Conservation (phyloP, 2,329 filamentous ascomycete genomes). For the Phialocephala subalpina region DNA sequence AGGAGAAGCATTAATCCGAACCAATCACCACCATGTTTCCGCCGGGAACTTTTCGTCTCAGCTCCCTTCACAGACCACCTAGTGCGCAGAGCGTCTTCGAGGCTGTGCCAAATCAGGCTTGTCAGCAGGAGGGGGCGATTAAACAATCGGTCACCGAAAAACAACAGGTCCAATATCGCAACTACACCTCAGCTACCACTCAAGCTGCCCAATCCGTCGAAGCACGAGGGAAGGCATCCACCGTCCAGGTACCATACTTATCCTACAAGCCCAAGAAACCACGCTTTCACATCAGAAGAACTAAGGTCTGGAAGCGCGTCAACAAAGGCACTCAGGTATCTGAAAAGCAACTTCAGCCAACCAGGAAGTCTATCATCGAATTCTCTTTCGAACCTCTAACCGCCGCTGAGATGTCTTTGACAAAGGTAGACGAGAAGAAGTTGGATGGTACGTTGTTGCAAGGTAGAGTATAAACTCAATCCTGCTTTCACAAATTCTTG, state of each 20-base stretch:
- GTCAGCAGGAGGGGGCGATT: neutral
- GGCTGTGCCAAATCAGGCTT: neutral
- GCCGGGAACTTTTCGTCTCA: neutral
- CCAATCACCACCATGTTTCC: conserved; percentile 4
- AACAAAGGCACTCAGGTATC: neutral
- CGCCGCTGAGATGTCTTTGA: conserved; percentile 36
- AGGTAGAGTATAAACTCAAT: conserved; percentile 32
- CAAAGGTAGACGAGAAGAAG: conserved; percentile 40
- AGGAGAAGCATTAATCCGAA: conserved; percentile 9
- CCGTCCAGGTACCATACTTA: neutral
- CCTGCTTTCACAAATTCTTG: conserved; percentile 24
- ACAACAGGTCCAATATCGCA: neutral
- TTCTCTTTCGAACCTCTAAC: neutral
- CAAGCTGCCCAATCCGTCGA: neutral
- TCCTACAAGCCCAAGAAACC: neutral
- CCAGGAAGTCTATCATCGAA: neutral
- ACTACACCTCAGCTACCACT: neutral
- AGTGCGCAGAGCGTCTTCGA: too few species aligned
- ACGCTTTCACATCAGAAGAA: neutral
- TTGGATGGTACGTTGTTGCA: conserved; percentile 42
- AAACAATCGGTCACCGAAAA: conserved; percentile 3
- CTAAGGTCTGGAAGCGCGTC: neutral
- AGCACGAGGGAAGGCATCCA: neutral
- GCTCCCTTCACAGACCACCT: too few species aligned
- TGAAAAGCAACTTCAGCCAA: neutral